Conservation (phyloP, 129 eudicot species). For the Helichrysum umbraculigerum region DNA sequence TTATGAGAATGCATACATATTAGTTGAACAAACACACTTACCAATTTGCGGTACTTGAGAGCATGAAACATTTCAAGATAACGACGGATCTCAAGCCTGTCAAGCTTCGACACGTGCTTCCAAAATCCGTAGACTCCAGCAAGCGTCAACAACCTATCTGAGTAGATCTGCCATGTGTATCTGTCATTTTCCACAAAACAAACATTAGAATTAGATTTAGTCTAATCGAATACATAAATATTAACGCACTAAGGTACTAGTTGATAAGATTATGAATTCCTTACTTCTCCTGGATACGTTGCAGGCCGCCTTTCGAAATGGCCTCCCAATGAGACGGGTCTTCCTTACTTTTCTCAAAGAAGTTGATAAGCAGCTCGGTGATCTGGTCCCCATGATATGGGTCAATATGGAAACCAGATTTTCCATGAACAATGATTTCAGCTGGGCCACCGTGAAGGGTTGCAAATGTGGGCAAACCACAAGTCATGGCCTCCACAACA, state of each 20-base stretch:
- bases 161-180: conserved; percentile 53
- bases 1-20: no score
- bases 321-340: conserved; percentile 48
- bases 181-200: conserved; percentile 13
- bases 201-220: background rate
- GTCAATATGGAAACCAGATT: conserved; percentile 49
- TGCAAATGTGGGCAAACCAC: conserved; percentile 49
- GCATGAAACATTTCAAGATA: conserved; percentile 51
- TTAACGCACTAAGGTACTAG: background rate
- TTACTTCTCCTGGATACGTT: conserved; percentile 53
- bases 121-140: conserved; percentile 54
- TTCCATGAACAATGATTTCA: conserved; percentile 48
- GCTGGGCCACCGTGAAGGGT: conserved; percentile 50
- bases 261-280: background rate
- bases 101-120: conserved; percentile 45
- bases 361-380: conserved; percentile 37
- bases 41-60: conserved; percentile 44
- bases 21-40: background rate
- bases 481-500: conserved; percentile 51
- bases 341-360: conserved; percentile 37
- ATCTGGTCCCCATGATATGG: conserved; percentile 48
- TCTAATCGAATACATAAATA: background rate
- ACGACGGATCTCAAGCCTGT: conserved; percentile 45
- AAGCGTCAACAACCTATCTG: conserved; percentile 41
- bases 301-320: conserved; percentile 41